Base-by-base conservation (phyloP, 495 filamentous ascomycete genomes). In the Lasiosphaeris hirsuta region DNA sequence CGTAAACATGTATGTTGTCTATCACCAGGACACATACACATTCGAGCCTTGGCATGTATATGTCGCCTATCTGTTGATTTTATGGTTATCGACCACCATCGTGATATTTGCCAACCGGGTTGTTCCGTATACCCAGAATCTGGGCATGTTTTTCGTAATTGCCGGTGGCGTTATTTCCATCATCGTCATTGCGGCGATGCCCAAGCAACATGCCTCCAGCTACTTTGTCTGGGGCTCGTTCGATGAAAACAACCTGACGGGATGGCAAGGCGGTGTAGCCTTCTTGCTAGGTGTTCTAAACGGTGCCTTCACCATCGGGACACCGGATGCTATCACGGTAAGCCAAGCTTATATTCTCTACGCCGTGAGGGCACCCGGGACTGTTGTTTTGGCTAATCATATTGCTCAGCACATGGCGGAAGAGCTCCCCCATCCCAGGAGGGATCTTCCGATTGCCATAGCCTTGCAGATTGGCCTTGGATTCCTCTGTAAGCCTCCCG, bases 211-310 rank as follows among this genome's bases (percentile, higher is more conserved):
- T 59, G 84, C 84, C 13, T 71, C 74, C 5, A 75, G 83, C 52
- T 56, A 74, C 11, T 82, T 81, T 33, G 85, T 90, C 10, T 90
- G 86, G 86, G 68, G 61, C 18, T 73, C 69, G 2, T 75, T 70
- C 7, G 67, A 81, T 10, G 88, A 82, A 74, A 80, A 79, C 11
- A 90, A 90, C 43, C 59, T 75, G n/a, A 88, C 86, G 5, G 86
- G 86, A 0, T 93, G 86, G 74, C 74, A 73, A 23, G 74, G 84
- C 53, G 90, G 89, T 5, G 83, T 96, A 14, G 89, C 86, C 10
- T 96, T 96, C 61, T 71, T 92, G 11, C 72, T 84, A 2, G 90
- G 91, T 1, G 89, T 94, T 66, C 78, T 96, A 18, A 95, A 96
- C 63, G 91, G 90, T 15, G 89, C 91, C 9, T 96, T 88, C 67